A percentile compares a stretch with the other conserved stretches of the same genome.
Conservation (phyloP, 2,329 filamentous ascomycete genomes). For the Penicillium sp. region DNA sequence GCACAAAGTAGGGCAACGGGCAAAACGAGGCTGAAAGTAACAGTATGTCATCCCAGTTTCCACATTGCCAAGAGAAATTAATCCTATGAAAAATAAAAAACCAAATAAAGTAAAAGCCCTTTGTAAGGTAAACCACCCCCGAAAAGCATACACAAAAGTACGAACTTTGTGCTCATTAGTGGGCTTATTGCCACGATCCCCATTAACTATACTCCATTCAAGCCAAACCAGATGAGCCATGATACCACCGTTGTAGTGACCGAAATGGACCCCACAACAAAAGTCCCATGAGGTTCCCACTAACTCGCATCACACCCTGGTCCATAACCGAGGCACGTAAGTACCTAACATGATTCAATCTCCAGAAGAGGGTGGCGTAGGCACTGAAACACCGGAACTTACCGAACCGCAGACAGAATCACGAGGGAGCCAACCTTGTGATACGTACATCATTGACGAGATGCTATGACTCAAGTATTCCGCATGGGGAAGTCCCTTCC, state of each 20-base stretch:
- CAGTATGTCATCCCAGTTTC: background rate
- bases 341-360: background rate
- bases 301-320: slow-evolving; percentile 9
- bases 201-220: background rate
- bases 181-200: background rate
- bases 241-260: background rate
- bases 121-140: background rate
- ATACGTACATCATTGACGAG: background rate
- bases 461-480: background rate
- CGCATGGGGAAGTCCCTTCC: background rate
- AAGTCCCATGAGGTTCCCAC: slow-evolving; percentile 9
- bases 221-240: background rate
- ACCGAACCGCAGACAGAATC: slow-evolving; percentile 15
- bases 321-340: slow-evolving; percentile 6
- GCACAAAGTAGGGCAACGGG: slow-evolving; percentile 12
- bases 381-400: slow-evolving; percentile 15
- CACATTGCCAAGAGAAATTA: background rate
- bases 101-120: background rate
- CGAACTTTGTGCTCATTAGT: background rate
- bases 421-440: background rate
- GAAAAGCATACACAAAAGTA: background rate
- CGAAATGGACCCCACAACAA: background rate
- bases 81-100: background rate
- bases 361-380: slow-evolving; percentile 1
- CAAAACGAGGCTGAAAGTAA: background rate